A percentile compares a stretch with the other conserved stretches of the same genome.
phyloP scores from a whole-genome alignment of 1,139 yeast genomes.

The Groenewaldozyma auringiensis region DNA sequence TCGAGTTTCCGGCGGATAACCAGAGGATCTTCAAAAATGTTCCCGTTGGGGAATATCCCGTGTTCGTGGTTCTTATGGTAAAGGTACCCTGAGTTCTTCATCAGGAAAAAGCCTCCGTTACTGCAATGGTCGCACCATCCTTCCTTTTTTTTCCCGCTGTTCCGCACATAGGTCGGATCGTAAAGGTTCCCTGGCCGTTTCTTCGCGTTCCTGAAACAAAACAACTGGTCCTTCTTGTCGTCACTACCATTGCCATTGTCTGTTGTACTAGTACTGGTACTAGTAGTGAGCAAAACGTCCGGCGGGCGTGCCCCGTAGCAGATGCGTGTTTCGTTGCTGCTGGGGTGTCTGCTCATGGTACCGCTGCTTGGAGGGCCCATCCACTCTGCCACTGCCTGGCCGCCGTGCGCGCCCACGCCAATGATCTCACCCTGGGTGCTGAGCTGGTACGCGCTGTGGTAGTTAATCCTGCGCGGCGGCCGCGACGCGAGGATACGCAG shows the following conservation, averaged over 20 bases:
- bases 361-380: slow-evolving; percentile 10
- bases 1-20: slow-evolving; percentile 22
- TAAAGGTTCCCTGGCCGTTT: slow-evolving; percentile 18
- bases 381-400: slow-evolving; percentile 22
- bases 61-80: slow-evolving; percentile 28
- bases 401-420: slow-evolving; percentile 14
- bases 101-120: slow-evolving; percentile 21
- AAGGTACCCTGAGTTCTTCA: slow-evolving; percentile 26
- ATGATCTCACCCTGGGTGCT: slow-evolving; percentile 19
- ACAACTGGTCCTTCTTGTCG: neutral
- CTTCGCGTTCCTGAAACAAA: slow-evolving; percentile 12
- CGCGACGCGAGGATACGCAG: slow-evolving; percentile 19
- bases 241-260: neutral
- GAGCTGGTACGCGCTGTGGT: slow-evolving; percentile 21
- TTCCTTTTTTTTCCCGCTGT: slow-evolving; percentile 18
- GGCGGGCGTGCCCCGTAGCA: slow-evolving; percentile 13
- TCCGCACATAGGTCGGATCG: slow-evolving; percentile 22
- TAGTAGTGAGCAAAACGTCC: slow-evolving; percentile 6
- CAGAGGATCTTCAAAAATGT: slow-evolving; percentile 25
- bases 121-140: slow-evolving; percentile 27
- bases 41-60: slow-evolving; percentile 26
- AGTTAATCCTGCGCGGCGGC: slow-evolving; percentile 23
- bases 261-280: neutral
- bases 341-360: slow-evolving; percentile 14
- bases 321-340: slow-evolving; percentile 17